Evolutionary conservation across 2,329 filamentous ascomycete genomes (phyloP).

Genomic region (Aspergillus fumigatiaffinis): DNA sequence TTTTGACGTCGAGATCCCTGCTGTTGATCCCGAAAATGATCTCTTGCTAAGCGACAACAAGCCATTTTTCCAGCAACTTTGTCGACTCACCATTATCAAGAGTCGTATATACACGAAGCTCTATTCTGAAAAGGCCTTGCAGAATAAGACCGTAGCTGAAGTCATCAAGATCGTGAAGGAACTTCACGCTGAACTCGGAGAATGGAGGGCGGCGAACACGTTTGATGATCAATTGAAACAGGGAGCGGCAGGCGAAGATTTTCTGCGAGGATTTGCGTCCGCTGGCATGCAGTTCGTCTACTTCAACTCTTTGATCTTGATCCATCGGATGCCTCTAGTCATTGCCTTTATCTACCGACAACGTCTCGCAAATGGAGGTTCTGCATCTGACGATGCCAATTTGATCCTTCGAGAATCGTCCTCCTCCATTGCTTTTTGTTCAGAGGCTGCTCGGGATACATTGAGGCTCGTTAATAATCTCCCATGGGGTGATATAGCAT

Average conservation of each 20-base stretch:
- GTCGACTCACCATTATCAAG: slow-evolving; percentile 81
- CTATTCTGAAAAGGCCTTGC: slow-evolving; percentile 83
- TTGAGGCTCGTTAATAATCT: slow-evolving; percentile 91
- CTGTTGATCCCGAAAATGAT: slow-evolving; percentile 83
- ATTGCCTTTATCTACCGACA: slow-evolving; percentile 88
- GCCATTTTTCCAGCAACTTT: slow-evolving; percentile 91
- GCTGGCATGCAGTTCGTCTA: slow-evolving; percentile 91
- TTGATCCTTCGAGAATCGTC: slow-evolving; percentile 84
- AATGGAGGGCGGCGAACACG: slow-evolving; percentile 87
- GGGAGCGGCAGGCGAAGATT: slow-evolving; percentile 82
- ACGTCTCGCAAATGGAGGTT: slow-evolving; percentile 64
- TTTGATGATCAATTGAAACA: slow-evolving; percentile 84
- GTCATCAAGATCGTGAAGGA: slow-evolving; percentile 87
- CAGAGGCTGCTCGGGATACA: slow-evolving; percentile 82
- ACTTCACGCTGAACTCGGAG: slow-evolving; percentile 76
- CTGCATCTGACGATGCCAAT: slow-evolving; percentile 33
- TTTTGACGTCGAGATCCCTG: slow-evolving; percentile 90
- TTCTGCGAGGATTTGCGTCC: slow-evolving; percentile 81
- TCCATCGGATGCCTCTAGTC: slow-evolving; percentile 92
- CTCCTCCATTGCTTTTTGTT: slow-evolving; percentile 80
- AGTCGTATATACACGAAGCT: slow-evolving; percentile 85
- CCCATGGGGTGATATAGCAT: slow-evolving; percentile 86
- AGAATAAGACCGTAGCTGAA: slow-evolving; percentile 74
- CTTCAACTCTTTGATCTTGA: slow-evolving; percentile 93
- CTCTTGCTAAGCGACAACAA: slow-evolving; percentile 78